Evolutionary conservation across 2,329 filamentous ascomycete genomes (phyloP), one percentile per base, ranked within the genome.

Genomic region (Fusarium buxicola): DNA sequence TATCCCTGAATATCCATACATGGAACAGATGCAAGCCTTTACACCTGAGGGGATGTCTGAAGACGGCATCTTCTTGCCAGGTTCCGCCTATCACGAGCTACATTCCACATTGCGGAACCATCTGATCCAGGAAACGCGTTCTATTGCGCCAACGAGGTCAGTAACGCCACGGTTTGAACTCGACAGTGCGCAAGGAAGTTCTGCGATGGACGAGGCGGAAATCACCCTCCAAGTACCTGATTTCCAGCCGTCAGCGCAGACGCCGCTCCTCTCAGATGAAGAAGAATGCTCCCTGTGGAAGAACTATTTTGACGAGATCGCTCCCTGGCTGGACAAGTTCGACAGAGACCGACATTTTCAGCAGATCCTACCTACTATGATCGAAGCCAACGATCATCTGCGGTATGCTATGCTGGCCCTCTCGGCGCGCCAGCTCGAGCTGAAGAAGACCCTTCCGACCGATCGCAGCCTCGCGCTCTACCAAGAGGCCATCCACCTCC

Each of bases 261-360:
- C 54, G 6, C 54, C 50, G 1, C 41, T 71, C 7, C 50, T 74
- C 1, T 68, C 73, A 1, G 61, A 70, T 5, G 65, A 73, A 2
- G 72, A 77, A 36, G 76, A 77, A 41, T 74, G 72, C 30, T 49
- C 54, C 1, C 60, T 80, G 2, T 80, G 77, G 78, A 76, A 74
- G 47, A 79, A 78, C 46, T 80, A 77, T 72, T 74, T 80, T 45
- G 73, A 77, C 21, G 77, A 80, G 28, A 73, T 80, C 35, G 75
- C 78, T 2, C 77, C 76, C 0, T 79, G 77, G 81, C 77, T 84
- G 2, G 82, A 85, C 55, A 85, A 83, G 73, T 84, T 85, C 47
- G 83, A 85, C 61, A 75, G 76, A 27, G 73, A 81, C 43, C 74
- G 77, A 2, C 77, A 82, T 25, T 85, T 84, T 59, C 78, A 79